Percentiles rank a stretch among this genome's conserved stretches.
These are phyloP conservation scores for Fonsecaea monophora DNA, from an alignment of 2,329 filamentous ascomycete species.

Conservation along the genomic window DNA sequence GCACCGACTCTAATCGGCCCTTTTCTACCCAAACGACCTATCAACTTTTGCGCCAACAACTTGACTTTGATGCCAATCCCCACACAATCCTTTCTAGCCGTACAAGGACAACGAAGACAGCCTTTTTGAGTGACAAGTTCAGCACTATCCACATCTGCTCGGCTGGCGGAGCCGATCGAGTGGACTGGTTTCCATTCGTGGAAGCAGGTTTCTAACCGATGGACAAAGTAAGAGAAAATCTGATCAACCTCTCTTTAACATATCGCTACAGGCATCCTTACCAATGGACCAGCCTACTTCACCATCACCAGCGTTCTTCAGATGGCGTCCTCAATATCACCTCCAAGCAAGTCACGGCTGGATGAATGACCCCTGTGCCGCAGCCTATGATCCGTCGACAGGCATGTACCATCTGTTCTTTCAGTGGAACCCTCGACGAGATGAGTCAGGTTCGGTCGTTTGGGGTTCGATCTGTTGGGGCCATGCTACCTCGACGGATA, in stretches of 20 bases:
- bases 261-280: background rate
- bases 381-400: slow-evolving; percentile 50
- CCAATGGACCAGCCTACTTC: background rate
- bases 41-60: background rate
- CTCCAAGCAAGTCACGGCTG: slow-evolving; percentile 48
- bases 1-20: background rate
- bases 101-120: background rate
- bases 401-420: slow-evolving; percentile 52
- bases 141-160: background rate
- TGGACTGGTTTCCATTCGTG: background rate
- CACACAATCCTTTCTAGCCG: background rate
- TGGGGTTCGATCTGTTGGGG: slow-evolving; percentile 56
- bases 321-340: slow-evolving; percentile 46
- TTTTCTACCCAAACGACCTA: background rate
- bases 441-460: slow-evolving; percentile 51
- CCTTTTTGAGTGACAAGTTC: background rate
- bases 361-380: slow-evolving; percentile 55
- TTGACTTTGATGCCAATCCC: background rate
- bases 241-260: background rate
- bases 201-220: background rate
- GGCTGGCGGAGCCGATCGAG: background rate
- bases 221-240: background rate
- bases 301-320: slow-evolving; percentile 21
- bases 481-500: slow-evolving; percentile 47
- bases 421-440: slow-evolving; percentile 53